A percentile compares a stretch with the other conserved stretches of the same genome.
Evolutionary conservation across 345 rosid genomes (phyloP).

Genomic region (Pugionium dolabratum): DNA sequence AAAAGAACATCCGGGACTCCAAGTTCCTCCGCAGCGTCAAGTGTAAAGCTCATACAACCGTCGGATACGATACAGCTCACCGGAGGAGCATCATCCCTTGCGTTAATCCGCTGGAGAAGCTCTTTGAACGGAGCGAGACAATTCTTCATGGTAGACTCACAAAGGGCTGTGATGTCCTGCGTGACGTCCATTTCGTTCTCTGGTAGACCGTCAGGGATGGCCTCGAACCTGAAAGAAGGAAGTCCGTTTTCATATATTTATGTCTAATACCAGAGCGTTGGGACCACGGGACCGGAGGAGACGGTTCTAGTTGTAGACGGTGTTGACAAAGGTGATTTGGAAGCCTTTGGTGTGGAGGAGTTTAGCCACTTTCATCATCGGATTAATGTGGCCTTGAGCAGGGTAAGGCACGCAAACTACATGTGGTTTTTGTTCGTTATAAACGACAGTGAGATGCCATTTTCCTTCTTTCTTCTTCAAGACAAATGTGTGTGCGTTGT

Average conservation of each 20-base stretch:
- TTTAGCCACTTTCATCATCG: slow-evolving; percentile 37
- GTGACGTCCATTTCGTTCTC: slow-evolving; percentile 22
- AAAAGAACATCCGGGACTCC: slow-evolving; percentile 36
- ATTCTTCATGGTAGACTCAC: slow-evolving; percentile 21
- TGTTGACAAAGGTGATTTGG: slow-evolving; percentile 38
- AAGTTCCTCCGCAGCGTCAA: slow-evolving; percentile 40
- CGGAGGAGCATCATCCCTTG: slow-evolving; percentile 20
- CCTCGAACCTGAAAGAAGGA: slow-evolving; percentile 24
- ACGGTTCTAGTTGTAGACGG: slow-evolving; percentile 35
- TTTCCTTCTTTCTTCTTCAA: background rate
- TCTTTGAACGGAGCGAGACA: slow-evolving; percentile 33
- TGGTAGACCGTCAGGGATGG: slow-evolving; percentile 37
- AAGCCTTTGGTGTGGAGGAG: slow-evolving; percentile 35
- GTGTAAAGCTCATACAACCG: slow-evolving; percentile 37
- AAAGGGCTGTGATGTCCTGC: slow-evolving; percentile 24
- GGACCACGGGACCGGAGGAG: slow-evolving; percentile 30
- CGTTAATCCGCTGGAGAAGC: slow-evolving; percentile 29
- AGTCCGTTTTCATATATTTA: too few relatives aligned
- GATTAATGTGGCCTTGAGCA: slow-evolving; percentile 39
- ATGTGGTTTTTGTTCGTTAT: slow-evolving; percentile 29
- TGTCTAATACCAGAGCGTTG: background rate
- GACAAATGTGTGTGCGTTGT: background rate
- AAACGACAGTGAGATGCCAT: slow-evolving; percentile 31
- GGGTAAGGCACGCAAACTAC: slow-evolving; percentile 36
- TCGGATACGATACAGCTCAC: slow-evolving; percentile 38